Conservation (phyloP, 1,284 basidiomycete genomes). For the Sanghuangporus sanghuang region DNA sequence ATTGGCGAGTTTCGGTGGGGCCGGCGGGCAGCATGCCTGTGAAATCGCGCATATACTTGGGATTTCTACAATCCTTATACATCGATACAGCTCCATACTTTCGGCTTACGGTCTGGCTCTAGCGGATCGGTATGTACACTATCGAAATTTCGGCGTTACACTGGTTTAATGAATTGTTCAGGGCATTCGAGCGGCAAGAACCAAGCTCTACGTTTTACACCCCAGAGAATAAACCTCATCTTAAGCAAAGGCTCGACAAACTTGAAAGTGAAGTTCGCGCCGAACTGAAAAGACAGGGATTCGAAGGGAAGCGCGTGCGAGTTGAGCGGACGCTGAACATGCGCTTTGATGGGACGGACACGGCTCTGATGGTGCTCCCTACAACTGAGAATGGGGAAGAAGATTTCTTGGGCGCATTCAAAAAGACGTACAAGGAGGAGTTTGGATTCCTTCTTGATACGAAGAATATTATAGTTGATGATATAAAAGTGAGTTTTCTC, state of each 20-base stretch:
- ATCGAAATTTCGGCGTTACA: not conserved
- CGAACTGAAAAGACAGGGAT: conserved; percentile 78
- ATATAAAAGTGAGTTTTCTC: conserved; percentile 67
- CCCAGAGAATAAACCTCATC: conserved; percentile 42
- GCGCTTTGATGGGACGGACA: conserved; percentile 91
- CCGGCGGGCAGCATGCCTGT: conserved; percentile 90
- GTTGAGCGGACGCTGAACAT: conserved; percentile 86
- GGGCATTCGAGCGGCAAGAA: conserved; percentile 83
- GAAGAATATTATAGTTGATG: conserved; percentile 81
- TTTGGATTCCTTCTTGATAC: conserved; percentile 90
- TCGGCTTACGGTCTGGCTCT: conserved; percentile 88
- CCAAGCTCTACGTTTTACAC: conserved; percentile 77
- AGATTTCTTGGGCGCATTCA: conserved; percentile 81
- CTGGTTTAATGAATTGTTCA: conserved; percentile 26
- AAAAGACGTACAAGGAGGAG: conserved; percentile 69
- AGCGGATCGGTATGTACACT: conserved; percentile 65
- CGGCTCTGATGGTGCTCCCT: conserved; percentile 82
- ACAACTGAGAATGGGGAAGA: conserved; percentile 47
- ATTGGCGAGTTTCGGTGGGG: conserved; percentile 86
- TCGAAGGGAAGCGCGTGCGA: conserved; percentile 62
- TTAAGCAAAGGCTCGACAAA: conserved; percentile 62
- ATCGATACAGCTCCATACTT: conserved; percentile 81
- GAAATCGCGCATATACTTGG: conserved; percentile 79
- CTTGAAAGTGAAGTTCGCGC: conserved; percentile 57
- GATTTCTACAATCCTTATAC: conserved; percentile 81